Percentiles rank a stretch among this genome's conserved stretches.
Conservation (phyloP, 1,284 basidiomycete genomes). For the Bothia castanella region DNA sequence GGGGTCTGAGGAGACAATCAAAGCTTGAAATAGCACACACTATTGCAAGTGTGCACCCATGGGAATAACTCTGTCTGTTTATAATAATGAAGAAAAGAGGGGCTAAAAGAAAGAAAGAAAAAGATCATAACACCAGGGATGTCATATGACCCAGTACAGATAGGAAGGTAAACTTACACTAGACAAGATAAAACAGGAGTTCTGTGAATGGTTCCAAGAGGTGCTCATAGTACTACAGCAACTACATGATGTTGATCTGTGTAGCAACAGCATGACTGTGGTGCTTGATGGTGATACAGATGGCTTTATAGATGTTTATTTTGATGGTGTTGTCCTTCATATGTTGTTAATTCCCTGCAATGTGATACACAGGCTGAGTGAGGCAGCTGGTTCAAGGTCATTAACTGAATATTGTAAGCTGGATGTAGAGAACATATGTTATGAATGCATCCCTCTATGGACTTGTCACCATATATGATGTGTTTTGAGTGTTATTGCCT, state of each 20-base stretch:
- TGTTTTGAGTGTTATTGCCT: slow-evolving; percentile 70
- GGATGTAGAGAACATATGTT: slow-evolving; percentile 45
- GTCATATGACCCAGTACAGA: too few relatives aligned
- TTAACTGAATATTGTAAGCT: slow-evolving; percentile 2
- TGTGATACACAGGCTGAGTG: slow-evolving; percentile 80
- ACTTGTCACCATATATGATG: slow-evolving; percentile 84
- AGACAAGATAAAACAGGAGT: too few relatives aligned
- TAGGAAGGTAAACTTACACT: too few relatives aligned
- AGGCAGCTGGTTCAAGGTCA: slow-evolving; percentile 59
- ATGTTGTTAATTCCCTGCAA: slow-evolving; percentile 83
- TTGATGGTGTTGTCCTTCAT: slow-evolving; percentile 79
- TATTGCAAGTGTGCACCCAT: too few relatives aligned
- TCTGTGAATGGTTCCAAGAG: too few relatives aligned
- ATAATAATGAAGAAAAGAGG: too few relatives aligned
- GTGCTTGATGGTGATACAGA: slow-evolving; percentile 89
- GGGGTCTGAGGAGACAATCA: too few relatives aligned
- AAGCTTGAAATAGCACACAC: too few relatives aligned
- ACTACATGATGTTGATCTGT: slow-evolving; percentile 89
- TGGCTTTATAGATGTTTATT: slow-evolving; percentile 78
- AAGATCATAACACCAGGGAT: too few relatives aligned
- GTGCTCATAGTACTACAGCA: slow-evolving; percentile 69
- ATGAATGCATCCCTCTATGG: slow-evolving; percentile 83
- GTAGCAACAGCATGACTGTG: slow-evolving; percentile 83
- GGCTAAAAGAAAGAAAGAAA: too few relatives aligned
- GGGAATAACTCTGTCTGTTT: too few relatives aligned